phyloP scores from a whole-genome alignment of 1,139 yeast genomes.

The Hansenula anomala region DNA sequence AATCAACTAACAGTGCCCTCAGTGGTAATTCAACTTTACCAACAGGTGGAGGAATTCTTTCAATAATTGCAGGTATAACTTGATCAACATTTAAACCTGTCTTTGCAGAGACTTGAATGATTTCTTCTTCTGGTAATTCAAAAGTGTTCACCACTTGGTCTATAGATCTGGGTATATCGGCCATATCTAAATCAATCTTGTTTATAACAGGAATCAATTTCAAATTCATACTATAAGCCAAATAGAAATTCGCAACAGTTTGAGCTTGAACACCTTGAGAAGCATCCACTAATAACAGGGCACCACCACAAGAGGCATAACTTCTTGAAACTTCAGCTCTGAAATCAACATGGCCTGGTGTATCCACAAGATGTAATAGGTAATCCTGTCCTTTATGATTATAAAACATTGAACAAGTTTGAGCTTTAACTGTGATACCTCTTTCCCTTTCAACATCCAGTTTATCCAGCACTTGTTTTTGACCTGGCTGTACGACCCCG shows the following conservation, averaged over 20 bases:
- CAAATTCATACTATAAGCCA: slow-evolving; percentile 83
- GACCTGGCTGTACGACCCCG: slow-evolving; percentile 77
- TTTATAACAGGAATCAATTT: slow-evolving; percentile 85
- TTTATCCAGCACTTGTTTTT: slow-evolving; percentile 86
- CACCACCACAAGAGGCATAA: slow-evolving; percentile 96
- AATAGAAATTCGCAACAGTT: slow-evolving; percentile 90
- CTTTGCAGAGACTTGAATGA: slow-evolving; percentile 88
- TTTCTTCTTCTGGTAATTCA: slow-evolving; percentile 70
- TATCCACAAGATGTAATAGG: slow-evolving; percentile 84
- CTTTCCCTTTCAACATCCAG: slow-evolving; percentile 93
- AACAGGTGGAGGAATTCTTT: slow-evolving; percentile 68
- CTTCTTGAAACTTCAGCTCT: slow-evolving; percentile 90
- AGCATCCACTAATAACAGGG: slow-evolving; percentile 85
- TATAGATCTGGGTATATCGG: slow-evolving; percentile 75
- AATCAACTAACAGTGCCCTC: slow-evolving; percentile 81
- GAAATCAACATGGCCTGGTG: slow-evolving; percentile 98
- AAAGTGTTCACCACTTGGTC: slow-evolving; percentile 83
- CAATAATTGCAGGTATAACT: slow-evolving; percentile 75
- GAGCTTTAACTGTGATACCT: slow-evolving; percentile 96
- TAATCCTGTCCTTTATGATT: slow-evolving; percentile 68
- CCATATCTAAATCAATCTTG: slow-evolving; percentile 86
- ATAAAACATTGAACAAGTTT: slow-evolving; percentile 91
- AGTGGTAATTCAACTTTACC: slow-evolving; percentile 56
- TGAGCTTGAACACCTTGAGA: slow-evolving; percentile 97
- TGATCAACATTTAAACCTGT: slow-evolving; percentile 77